Percentiles rank a stretch among this genome's conserved stretches.
Conservation (phyloP, 306 rosid species). For the Dalbergia cultrata region DNA sequence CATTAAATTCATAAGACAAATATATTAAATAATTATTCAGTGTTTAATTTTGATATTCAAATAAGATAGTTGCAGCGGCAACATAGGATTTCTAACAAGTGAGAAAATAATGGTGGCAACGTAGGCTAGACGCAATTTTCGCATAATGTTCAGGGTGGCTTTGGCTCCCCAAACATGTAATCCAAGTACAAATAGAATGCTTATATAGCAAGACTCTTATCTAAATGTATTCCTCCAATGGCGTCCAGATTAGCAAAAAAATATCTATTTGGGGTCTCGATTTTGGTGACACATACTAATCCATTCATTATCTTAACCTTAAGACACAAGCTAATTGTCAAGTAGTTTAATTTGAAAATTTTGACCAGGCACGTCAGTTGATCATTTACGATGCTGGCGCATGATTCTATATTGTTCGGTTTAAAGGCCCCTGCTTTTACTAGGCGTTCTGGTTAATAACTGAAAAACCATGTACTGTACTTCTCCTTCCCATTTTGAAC, state of each 20-base stretch:
- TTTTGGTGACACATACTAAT: not conserved
- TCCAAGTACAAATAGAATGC: not conserved
- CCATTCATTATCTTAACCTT: not conserved
- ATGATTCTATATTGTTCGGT: not conserved
- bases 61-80: not conserved
- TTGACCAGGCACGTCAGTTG: not conserved
- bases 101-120: constrained; percentile 35
- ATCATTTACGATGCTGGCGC: not conserved
- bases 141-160: not conserved
- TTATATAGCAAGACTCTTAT: not conserved
- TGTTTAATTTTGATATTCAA: too few relatives aligned
- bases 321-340: not conserved
- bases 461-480: too few relatives aligned
- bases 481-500: too few relatives aligned
- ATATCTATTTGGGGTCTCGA: not conserved
- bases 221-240: not conserved
- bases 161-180: constrained; percentile 41
- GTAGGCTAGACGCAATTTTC: not conserved
- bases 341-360: not conserved
- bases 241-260: not conserved
- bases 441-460: too few relatives aligned
- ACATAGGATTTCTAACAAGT: not conserved
- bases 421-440: too few relatives aligned
- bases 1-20: too few relatives aligned
- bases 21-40: too few relatives aligned